Base-by-base conservation (phyloP, 169 alveolate species). In the Plasmodium gaboni region DNA sequence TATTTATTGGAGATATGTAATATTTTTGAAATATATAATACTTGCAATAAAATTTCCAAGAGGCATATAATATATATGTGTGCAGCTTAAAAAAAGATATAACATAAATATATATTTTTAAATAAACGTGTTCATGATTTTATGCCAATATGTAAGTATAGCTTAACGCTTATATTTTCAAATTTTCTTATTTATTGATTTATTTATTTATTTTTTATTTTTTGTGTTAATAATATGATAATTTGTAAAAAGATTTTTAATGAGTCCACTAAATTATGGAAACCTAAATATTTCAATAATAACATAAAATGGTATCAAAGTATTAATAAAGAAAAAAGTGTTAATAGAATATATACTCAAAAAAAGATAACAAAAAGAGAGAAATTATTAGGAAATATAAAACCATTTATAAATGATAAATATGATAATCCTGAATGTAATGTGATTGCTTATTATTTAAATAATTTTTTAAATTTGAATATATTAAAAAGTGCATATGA, bases 401-500 rank as follows among this genome's bases (percentile, higher is more conserved):
- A 85, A 38, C 91, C 91, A 19, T 85, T 69, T 32, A 24, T 85
- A 59, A 73, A 85, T 53, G 86, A 85, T 13, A 70, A 46, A 59
- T 85, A 68, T 71, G 91, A 85, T 60, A 55, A 22, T 7, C 67
- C 91, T 57, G 91, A 85, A 71, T 59, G 28, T 6, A 42, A 51
- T 68, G 91, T 85, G 60, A 85, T 85, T 57, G 91, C 91, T 19
- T 85, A 85, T 63, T 85, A 85, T 85, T 57, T 85, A 85, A 42
- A 38, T 51, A 67, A 38, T 7, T 48, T 61, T 13, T 51, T 85
- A 17, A 85, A 85, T 85, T 50, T 85, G 64, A 22, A 24, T 15
- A 48, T 26, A 24, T 73, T 85, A n/a, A 85, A 85, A 59, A 69
- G 38, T 48, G 83, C 67, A 44, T 85, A 46, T 48, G 91, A 85